A percentile compares a stretch with the other conserved stretches of the same genome.
Evolutionary conservation across 768 basidiomycete species (phyloP).

Genomic region (Tulasnella calospora): DNA sequence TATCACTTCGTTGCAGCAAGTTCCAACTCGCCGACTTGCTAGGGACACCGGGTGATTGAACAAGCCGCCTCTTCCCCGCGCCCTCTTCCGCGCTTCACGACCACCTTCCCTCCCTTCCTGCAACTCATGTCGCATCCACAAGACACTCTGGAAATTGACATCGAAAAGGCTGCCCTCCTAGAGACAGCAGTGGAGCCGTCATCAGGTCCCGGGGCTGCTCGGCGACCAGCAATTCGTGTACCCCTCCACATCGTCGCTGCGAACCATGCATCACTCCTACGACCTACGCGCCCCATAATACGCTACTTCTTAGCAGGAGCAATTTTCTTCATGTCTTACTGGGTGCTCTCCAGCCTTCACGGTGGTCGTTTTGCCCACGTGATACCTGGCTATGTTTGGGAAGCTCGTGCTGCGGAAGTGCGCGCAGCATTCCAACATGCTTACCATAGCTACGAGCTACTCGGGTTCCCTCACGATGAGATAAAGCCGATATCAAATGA

Average conservation of each 20-base stretch:
- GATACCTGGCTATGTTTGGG: constrained; percentile 17
- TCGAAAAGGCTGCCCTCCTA: background rate
- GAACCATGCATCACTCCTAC: background rate
- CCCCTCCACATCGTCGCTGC: background rate
- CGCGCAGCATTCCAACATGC: constrained; percentile 31
- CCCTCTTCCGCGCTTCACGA: background rate
- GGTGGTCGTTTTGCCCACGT: background rate
- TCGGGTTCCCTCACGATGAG: constrained; percentile 32
- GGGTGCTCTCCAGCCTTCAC: background rate
- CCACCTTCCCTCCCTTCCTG: background rate
- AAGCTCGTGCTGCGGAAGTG: constrained; percentile 28
- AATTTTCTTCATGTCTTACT: background rate
- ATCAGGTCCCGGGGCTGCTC: background rate
- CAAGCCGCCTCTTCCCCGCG: background rate
- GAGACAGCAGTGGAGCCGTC: background rate
- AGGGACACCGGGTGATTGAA: background rate
- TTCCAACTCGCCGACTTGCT: background rate
- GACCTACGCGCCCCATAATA: background rate
- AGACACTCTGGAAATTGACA: background rate
- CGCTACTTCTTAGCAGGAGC: background rate
- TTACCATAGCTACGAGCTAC: constrained; percentile 30
- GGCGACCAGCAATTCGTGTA: background rate
- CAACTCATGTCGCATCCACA: background rate
- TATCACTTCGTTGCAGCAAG: background rate
- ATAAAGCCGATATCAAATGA: constrained; percentile 29